Evolutionary conservation across 192 early-diverging fungal genomes (phyloP).

Genomic region (Gonapodya prolifera): DNA sequence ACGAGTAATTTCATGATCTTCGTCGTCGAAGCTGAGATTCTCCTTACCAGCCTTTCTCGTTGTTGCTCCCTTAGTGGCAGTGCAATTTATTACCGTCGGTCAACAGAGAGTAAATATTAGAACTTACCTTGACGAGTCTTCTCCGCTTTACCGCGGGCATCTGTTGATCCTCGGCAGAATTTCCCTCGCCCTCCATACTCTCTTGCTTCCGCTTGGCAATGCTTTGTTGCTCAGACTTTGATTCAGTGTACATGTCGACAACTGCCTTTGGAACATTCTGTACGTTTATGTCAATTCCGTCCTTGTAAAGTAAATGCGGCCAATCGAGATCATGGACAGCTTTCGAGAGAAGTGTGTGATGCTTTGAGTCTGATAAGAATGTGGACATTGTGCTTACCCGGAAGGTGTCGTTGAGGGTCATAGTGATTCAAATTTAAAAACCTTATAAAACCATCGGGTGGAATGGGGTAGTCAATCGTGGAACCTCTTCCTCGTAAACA

Average conservation of each 20-base stretch:
- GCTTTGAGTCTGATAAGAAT: background rate
- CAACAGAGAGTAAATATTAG: background rate
- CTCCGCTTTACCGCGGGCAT: background rate
- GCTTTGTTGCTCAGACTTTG: background rate
- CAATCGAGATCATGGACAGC: background rate
- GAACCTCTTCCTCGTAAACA: background rate
- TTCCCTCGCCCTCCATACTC: background rate
- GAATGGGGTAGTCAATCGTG: background rate
- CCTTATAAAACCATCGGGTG: background rate
- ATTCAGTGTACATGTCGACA: background rate
- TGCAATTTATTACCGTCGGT: no score
- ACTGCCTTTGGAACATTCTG: background rate
- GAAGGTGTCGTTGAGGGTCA: background rate
- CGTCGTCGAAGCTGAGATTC: no score
- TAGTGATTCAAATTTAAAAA: background rate
- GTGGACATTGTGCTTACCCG: background rate
- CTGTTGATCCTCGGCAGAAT: background rate
- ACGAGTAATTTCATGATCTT: no score
- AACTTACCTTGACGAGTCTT: background rate
- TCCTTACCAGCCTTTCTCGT: no score
- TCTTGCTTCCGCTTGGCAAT: background rate
- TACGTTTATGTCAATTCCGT: background rate
- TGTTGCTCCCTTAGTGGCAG: no score
- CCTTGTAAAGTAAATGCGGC: background rate
- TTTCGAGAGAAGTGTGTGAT: background rate